Evolutionary conservation across 495 filamentous ascomycete species (phyloP), one percentile per base, ranked within the genome.

Genomic region (Extremus antarcticus): DNA sequence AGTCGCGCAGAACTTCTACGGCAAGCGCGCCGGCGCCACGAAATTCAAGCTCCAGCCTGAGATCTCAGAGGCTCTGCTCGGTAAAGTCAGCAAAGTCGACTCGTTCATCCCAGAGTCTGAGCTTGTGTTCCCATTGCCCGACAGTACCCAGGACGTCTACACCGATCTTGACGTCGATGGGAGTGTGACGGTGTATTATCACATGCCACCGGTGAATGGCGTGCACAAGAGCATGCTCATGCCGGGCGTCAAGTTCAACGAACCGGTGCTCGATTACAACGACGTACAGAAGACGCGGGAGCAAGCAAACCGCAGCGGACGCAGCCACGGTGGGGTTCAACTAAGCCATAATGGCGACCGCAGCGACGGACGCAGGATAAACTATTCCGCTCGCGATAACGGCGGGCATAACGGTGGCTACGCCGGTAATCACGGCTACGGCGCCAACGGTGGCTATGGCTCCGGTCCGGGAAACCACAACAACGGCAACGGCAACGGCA

Each of bases 191-290:
- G 86, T 95, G 45, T 69, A 84, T 56, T 99, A 95, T 66, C 79
- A 86, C 25, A 85, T 95, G 68, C 90, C 90, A 0, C 71, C 77
- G 40, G 79, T 78, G 13, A 70, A 71, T 16, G 76, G 86, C 60
- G 70, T 80, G 19, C 92, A 99, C 71, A 96, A 95, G 63, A 95
- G 90, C 8, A 92, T 94, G 87, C 77, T 99, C 22, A 76, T 99
- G 50, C 82, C 87, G 2, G 94, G 92, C 8, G 81, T 90, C 43
- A 81, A 84, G 59, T 77, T 90, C 49, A 72, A 81, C 0, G 70
- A 75, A 1, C 81, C 86, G 9, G 84, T 81, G 2, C 75, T 99
- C 1, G 81, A 85, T 59, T 73, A 78, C 19, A 74, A 69, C 47
- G 94, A 99, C 63, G 82, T 90, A 32, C 79, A 85, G 50, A 74